Conservation (phyloP, 2,329 filamentous ascomycete species). For the Dothideomycetes sp. region DNA sequence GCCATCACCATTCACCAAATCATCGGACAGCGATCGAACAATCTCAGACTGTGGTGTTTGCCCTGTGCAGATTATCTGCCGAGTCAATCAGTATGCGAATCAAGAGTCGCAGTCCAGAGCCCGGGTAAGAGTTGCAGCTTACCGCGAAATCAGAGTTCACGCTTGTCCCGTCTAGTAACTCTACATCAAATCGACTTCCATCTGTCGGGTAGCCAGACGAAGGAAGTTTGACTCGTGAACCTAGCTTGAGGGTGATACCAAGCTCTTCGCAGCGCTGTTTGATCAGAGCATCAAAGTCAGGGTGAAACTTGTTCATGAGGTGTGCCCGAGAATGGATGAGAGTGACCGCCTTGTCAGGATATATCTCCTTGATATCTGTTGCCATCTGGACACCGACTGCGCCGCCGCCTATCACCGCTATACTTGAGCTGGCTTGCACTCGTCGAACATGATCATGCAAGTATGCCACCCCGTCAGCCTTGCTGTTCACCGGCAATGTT, state of each 20-base stretch:
- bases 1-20: conserved; percentile 9
- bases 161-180: conserved; percentile 33
- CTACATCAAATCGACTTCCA: conserved; percentile 21
- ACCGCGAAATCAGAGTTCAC: conserved; percentile 43
- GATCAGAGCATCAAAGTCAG: conserved; percentile 26
- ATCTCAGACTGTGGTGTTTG: conserved; percentile 46
- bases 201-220: conserved; percentile 14
- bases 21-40: conserved; percentile 32
- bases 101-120: no score
- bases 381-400: conserved; percentile 53
- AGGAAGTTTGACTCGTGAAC: conserved; percentile 18
- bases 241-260: conserved; percentile 40
- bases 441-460: conserved; percentile 2
- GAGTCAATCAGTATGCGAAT: conserved; percentile 3
- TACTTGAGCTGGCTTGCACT: conserved; percentile 3
- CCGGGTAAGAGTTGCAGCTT: not conserved
- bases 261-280: conserved; percentile 34
- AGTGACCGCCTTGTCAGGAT: conserved; percentile 45
- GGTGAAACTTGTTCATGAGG: conserved; percentile 42
- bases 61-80: conserved; percentile 48
- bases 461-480: conserved; percentile 7
- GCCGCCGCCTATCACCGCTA: conserved; percentile 38
- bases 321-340: conserved; percentile 46
- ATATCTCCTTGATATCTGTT: conserved; percentile 45
- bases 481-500: conserved; percentile 5